A percentile compares a stretch with the other conserved stretches of the same genome.
Evolutionary conservation across 257 asterid genomes (phyloP).

Genomic region (Primulina eburnea): DNA sequence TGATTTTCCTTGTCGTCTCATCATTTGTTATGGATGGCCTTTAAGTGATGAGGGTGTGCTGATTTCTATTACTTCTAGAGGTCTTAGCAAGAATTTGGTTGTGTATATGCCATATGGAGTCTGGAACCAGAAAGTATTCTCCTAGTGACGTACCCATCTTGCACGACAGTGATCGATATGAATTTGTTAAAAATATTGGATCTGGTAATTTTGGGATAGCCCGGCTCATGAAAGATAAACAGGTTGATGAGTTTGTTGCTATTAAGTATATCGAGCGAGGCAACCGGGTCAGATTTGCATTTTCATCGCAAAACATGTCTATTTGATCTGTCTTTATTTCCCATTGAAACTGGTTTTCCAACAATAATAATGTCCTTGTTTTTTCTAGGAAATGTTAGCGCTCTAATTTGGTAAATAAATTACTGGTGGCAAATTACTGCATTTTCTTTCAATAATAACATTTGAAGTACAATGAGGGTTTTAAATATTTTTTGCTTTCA

Average conservation of each 20-base stretch:
- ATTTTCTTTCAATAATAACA: not conserved
- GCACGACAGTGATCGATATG: slow-evolving; percentile 51
- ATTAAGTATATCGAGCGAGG: slow-evolving; percentile 58
- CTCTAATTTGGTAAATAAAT: slow-evolving; percentile 20
- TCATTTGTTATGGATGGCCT: not conserved
- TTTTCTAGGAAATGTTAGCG: not conserved
- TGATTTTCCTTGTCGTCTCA: not conserved
- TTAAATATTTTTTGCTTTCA: slow-evolving; percentile 11
- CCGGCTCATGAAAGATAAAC: slow-evolving; percentile 51
- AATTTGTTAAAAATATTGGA: slow-evolving; percentile 46
- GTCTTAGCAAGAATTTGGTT: slow-evolving; percentile 9
- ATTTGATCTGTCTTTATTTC: not conserved
- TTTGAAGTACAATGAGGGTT: not conserved
- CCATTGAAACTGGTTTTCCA: not conserved
- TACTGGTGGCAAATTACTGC: not conserved
- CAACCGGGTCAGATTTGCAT: slow-evolving; percentile 34
- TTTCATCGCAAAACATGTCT: slow-evolving; percentile 6
- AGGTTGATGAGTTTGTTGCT: slow-evolving; percentile 51
- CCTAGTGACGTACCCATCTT: slow-evolving; percentile 44
- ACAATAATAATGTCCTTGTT: not conserved
- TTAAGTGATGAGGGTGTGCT: not conserved
- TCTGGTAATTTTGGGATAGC: slow-evolving; percentile 57
- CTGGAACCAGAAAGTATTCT: slow-evolving; percentile 25
- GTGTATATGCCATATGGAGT: slow-evolving; percentile 34
- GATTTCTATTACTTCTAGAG: slow-evolving; percentile 9